A percentile compares a stretch with the other conserved stretches of the same genome.
Conservation (phyloP, 2,329 filamentous ascomycete genomes). For the Elsinoe australis region DNA sequence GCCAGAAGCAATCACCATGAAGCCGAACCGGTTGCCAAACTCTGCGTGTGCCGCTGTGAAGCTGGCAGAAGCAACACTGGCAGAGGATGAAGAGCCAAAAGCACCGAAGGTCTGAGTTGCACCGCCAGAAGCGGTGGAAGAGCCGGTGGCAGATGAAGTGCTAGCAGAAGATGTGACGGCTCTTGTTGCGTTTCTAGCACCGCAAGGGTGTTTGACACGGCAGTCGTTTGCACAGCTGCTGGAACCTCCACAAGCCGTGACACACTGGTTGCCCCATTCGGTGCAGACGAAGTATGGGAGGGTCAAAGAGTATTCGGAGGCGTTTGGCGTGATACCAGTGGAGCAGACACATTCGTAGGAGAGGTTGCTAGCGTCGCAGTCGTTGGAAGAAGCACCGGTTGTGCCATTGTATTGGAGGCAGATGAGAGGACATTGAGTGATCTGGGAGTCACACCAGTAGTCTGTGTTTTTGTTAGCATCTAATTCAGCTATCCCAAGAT, state of each 20-base stretch:
- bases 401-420: constrained; percentile 54
- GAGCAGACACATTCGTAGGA: constrained; percentile 67
- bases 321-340: constrained; percentile 58
- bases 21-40: constrained; percentile 49
- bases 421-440: constrained; percentile 60
- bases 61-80: constrained; percentile 14
- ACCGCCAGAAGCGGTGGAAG: constrained; percentile 32
- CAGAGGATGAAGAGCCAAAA: constrained; percentile 27
- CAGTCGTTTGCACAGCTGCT: constrained; percentile 55
- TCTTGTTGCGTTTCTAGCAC: constrained; percentile 56
- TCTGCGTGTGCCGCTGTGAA: constrained; percentile 40
- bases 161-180: constrained; percentile 50
- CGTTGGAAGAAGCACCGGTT: constrained; percentile 46
- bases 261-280: constrained; percentile 62
- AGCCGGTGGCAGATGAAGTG: constrained; percentile 37
- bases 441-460: constrained; percentile 59
- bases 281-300: constrained; percentile 71
- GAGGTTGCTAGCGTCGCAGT: constrained; percentile 59
- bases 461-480: neutral
- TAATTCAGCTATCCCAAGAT: neutral
- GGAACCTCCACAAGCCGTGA: constrained; percentile 47
- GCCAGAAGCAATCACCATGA: constrained; percentile 47
- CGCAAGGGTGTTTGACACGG: constrained; percentile 61
- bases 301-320: constrained; percentile 69
- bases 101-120: constrained; percentile 25